These are phyloP conservation scores for Colletotrichum paranaense DNA, from an alignment of 2,329 filamentous ascomycete genomes.

Conservation along the genomic window DNA sequence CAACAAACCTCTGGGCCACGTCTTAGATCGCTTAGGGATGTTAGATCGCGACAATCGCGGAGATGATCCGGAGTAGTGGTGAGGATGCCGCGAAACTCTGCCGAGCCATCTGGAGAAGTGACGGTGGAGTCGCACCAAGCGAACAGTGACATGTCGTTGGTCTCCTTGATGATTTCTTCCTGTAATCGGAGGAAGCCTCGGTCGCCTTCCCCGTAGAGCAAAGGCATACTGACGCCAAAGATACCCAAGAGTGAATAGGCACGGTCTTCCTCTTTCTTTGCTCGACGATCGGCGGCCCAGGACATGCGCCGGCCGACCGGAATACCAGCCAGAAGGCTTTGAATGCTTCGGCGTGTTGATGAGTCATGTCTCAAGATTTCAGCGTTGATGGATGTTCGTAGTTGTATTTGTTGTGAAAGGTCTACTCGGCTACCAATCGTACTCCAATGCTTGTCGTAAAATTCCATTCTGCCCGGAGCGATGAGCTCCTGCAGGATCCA, in stretches of 20 bases:
- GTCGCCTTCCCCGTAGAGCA: constrained; percentile 41
- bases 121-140: background rate
- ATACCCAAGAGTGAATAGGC: constrained; percentile 42
- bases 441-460: constrained; percentile 13
- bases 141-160: background rate
- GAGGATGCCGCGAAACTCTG: background rate
- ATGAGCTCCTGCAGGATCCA: constrained; percentile 33
- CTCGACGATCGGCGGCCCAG: constrained; percentile 40
- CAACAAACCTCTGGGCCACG: no score
- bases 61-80: background rate
- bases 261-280: constrained; percentile 38
- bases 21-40: no score
- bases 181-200: constrained; percentile 38
- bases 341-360: background rate
- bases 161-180: background rate
- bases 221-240: constrained; percentile 41
- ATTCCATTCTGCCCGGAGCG: constrained; percentile 6
- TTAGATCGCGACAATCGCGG: background rate
- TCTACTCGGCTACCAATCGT: constrained; percentile 38
- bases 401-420: background rate
- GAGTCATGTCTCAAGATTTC: background rate
- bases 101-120: accelerated
- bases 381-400: background rate
- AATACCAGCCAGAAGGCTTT: background rate
- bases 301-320: constrained; percentile 35